Conservation (phyloP, 2,329 filamentous ascomycete species). For the Fusarium temperatum region DNA sequence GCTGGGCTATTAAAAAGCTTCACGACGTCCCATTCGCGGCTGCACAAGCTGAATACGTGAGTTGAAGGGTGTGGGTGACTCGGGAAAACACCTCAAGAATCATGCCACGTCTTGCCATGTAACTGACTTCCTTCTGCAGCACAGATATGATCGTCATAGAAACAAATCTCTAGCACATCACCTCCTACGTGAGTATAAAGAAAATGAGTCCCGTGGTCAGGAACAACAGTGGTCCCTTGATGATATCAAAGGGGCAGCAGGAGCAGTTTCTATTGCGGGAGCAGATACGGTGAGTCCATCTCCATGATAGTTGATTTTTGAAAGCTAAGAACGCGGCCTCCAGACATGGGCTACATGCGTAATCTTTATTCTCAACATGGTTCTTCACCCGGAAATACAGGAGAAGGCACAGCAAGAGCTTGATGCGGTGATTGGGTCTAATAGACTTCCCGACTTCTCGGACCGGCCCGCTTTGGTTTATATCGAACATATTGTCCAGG, state of each 20-base stretch:
- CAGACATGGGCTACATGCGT: constrained; percentile 46
- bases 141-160: constrained; percentile 14
- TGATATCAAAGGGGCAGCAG: constrained; percentile 61
- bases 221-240: constrained; percentile 46
- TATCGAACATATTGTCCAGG: constrained; percentile 56
- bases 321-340: constrained; percentile 13
- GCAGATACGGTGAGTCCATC: constrained; percentile 50
- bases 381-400: constrained; percentile 55
- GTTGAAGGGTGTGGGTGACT: background rate
- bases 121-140: constrained; percentile 21
- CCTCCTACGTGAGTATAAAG: constrained; percentile 31
- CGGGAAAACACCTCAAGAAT: background rate
- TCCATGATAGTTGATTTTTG: constrained; percentile 32
- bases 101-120: background rate
- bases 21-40: constrained; percentile 46
- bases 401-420: constrained; percentile 56
- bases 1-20: constrained; percentile 47
- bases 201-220: constrained; percentile 15
- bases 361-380: constrained; percentile 54
- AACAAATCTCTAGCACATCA: constrained; percentile 41
- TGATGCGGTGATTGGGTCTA: constrained; percentile 53
- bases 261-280: constrained; percentile 60
- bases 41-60: constrained; percentile 42
- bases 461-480: constrained; percentile 56
- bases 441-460: constrained; percentile 56